These are phyloP conservation scores for Porcisia deanei DNA, from an alignment of 208 protist genomes.

Conservation along the genomic window DNA sequence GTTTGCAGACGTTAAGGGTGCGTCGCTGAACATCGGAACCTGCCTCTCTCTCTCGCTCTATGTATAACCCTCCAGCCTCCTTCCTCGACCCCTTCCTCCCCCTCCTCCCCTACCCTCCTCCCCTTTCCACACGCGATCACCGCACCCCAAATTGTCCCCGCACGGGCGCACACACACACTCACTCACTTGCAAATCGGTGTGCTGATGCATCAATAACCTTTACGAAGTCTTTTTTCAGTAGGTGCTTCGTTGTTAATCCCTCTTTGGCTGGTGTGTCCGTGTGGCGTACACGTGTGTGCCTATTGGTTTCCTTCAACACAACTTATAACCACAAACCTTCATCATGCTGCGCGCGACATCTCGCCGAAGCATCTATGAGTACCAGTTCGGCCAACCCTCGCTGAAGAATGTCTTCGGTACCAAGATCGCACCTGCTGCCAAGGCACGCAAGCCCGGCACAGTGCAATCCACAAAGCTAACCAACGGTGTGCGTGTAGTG, in stretches of 20 bases:
- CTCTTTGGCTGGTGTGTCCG: background rate
- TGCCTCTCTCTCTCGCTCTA: background rate
- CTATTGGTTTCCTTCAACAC: background rate
- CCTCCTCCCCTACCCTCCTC: background rate
- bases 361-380: conserved; percentile 57
- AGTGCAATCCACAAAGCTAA: conserved; percentile 56
- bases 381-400: conserved; percentile 85
- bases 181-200: background rate
- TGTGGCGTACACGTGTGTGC: background rate
- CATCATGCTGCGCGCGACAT: conserved; percentile 62
- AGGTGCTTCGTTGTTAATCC: background rate
- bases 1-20: too few species aligned
- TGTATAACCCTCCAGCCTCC: background rate
- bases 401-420: conserved; percentile 60
- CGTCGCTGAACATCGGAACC: background rate
- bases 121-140: background rate
- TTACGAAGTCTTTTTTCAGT: background rate
- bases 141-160: background rate
- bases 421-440: conserved; percentile 33
- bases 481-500: conserved; percentile 77
- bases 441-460: conserved; percentile 31
- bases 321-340: background rate
- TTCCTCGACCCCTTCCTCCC: background rate
- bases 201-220: background rate
- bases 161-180: background rate